phyloP scores from a whole-genome alignment of 805 yeast genomes.

The Limtongia smithiae region DNA sequence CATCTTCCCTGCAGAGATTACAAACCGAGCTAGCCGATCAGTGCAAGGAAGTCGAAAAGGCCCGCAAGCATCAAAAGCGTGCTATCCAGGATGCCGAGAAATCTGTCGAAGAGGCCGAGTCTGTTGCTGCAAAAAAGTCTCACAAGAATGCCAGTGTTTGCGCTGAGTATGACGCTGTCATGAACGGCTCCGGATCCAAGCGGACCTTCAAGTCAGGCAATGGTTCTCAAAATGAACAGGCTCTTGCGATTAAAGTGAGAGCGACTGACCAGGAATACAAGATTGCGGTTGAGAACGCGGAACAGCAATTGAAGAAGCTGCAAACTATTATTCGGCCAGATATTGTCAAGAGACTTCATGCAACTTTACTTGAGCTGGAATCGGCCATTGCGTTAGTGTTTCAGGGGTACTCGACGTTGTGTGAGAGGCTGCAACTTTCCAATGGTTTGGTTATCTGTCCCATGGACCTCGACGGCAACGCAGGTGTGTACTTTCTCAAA shows the following conservation, averaged over 20 bases:
- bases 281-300: slow-evolving; percentile 67
- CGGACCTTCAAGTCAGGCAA: slow-evolving; percentile 68
- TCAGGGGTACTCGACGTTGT: slow-evolving; percentile 82
- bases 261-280: slow-evolving; percentile 83
- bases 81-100: slow-evolving; percentile 78
- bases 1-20: slow-evolving; percentile 77
- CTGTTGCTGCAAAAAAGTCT: slow-evolving; percentile 84
- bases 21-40: slow-evolving; percentile 76
- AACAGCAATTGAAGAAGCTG: slow-evolving; percentile 69
- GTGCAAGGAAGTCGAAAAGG: slow-evolving; percentile 61
- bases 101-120: slow-evolving; percentile 77
- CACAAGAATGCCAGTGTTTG: slow-evolving; percentile 71
- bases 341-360: slow-evolving; percentile 64
- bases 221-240: slow-evolving; percentile 84
- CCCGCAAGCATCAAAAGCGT: slow-evolving; percentile 76
- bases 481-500: slow-evolving; percentile 1
- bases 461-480: slow-evolving; percentile 40
- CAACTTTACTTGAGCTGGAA: slow-evolving; percentile 80
- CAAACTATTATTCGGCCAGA: slow-evolving; percentile 73
- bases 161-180: slow-evolving; percentile 78
- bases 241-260: slow-evolving; percentile 72
- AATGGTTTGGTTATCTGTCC: slow-evolving; percentile 83
- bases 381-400: slow-evolving; percentile 84
- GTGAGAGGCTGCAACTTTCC: slow-evolving; percentile 77
- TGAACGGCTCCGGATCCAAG: slow-evolving; percentile 76